Conservation (phyloP, 176 grass and related monocot genomes). For the Ampelocalamus luodianensis region DNA sequence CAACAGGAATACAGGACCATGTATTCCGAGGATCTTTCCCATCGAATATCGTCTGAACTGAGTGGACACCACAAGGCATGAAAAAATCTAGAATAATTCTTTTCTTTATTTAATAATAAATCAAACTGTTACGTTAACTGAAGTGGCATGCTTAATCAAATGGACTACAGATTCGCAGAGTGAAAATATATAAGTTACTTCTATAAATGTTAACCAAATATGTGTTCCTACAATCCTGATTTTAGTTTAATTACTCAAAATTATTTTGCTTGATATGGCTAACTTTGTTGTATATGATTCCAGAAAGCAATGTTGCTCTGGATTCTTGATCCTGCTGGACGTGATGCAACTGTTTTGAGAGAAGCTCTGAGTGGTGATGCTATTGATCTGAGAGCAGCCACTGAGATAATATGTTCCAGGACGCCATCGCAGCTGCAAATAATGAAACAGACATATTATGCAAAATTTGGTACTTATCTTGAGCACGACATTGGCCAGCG, state of each 20-base stretch:
- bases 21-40: slow-evolving; percentile 84
- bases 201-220: neutral
- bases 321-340: slow-evolving; percentile 96
- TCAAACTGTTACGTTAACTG: neutral
- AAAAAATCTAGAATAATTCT: slow-evolving; percentile 21
- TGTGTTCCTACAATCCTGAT: slow-evolving; percentile 1
- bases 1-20: slow-evolving; percentile 92
- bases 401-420: slow-evolving; percentile 98
- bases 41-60: slow-evolving; percentile 82
- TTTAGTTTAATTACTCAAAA: slow-evolving; percentile 42
- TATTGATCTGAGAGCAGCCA: slow-evolving; percentile 74
- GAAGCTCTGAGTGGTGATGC: slow-evolving; percentile 64
- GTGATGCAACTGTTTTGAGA: slow-evolving; percentile 83
- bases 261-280: slow-evolving; percentile 21
- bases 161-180: neutral
- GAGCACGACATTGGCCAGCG: slow-evolving; percentile 75
- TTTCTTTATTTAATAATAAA: slow-evolving; percentile 35
- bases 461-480: slow-evolving; percentile 74
- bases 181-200: slow-evolving; percentile 7
- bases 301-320: slow-evolving; percentile 90
- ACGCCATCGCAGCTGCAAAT: slow-evolving; percentile 90
- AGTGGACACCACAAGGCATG: slow-evolving; percentile 76
- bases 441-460: slow-evolving; percentile 87
- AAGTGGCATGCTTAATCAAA: slow-evolving; percentile 13
- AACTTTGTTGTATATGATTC: slow-evolving; percentile 37